Percentiles rank a stretch among this genome's conserved stretches.
These are phyloP conservation scores for Macrolepiota albuminosa DNA, from an alignment of 768 basidiomycete genomes.

Conservation along the genomic window DNA sequence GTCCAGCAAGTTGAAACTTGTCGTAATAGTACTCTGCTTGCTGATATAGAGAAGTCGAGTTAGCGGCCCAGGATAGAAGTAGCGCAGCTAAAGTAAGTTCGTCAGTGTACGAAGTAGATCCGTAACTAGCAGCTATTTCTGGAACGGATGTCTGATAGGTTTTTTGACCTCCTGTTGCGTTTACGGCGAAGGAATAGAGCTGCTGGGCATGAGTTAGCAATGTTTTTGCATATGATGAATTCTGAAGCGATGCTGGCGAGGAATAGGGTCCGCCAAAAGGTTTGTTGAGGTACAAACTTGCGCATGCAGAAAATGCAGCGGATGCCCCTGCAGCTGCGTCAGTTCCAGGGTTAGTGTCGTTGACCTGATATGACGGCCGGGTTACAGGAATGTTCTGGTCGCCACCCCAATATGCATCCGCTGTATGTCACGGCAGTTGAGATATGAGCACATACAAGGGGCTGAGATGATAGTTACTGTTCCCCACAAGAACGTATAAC, in stretches of 20 bases:
- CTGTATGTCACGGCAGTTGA: conserved; percentile 25
- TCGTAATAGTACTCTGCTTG: conserved; percentile 62
- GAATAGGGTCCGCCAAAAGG: conserved; percentile 46
- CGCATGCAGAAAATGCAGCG: conserved; percentile 85
- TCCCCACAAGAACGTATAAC: conserved; percentile 74
- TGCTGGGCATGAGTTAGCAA: conserved; percentile 72
- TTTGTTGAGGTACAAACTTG: conserved; percentile 69
- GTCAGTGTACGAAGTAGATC: conserved; percentile 67
- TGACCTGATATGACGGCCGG: conserved; percentile 76
- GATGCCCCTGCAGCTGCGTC: conserved; percentile 83
- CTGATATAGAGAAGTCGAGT: conserved; percentile 51
- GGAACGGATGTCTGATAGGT: conserved; percentile 73
- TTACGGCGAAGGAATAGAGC: conserved; percentile 74
- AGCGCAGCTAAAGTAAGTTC: conserved; percentile 75
- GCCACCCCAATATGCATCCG: conserved; percentile 83
- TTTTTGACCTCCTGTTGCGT: conserved; percentile 52
- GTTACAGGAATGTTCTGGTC: conserved; percentile 72
- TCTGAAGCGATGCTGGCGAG: conserved; percentile 61
- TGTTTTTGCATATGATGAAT: conserved; percentile 64
- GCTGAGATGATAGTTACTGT: conserved; percentile 35
- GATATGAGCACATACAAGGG: background rate
- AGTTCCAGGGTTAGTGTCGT: conserved; percentile 78
- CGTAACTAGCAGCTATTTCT: conserved; percentile 56
- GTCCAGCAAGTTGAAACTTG: conserved; percentile 47
- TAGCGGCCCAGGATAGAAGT: conserved; percentile 68